A percentile compares a stretch with the other conserved stretches of the same genome.
Evolutionary conservation across 2,329 filamentous ascomycete species (phyloP).

Genomic region (Thermochaetoides dissita): DNA sequence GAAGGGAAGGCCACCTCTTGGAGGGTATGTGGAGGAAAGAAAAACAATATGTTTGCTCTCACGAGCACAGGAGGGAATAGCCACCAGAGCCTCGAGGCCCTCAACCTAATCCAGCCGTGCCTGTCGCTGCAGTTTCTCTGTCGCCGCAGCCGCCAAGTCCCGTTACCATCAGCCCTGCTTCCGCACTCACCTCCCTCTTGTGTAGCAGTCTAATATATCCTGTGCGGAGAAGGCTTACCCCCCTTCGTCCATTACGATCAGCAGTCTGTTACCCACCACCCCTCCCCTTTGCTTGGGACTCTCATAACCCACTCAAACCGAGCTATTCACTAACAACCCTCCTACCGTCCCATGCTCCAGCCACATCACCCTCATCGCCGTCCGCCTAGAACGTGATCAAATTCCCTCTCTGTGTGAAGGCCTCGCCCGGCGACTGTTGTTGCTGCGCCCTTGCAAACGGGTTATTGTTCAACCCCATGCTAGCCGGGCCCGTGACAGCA

Average conservation of each 20-base stretch:
- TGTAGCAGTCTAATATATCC: too few species aligned
- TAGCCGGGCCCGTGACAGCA: slow-evolving; percentile 42
- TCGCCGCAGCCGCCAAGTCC: too few species aligned
- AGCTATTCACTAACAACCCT: neutral
- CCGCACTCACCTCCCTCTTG: too few species aligned
- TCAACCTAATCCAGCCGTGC: too few species aligned
- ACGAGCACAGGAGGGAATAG: too few species aligned
- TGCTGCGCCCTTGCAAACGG: slow-evolving; percentile 35
- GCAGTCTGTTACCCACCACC: too few species aligned
- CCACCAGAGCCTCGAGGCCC: too few species aligned
- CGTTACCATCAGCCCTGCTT: too few species aligned
- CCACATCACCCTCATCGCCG: neutral
- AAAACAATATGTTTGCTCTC: neutral
- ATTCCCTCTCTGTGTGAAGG: slow-evolving; percentile 24
- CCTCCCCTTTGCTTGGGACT: too few species aligned
- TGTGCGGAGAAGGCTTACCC: too few species aligned
- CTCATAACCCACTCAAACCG: neutral
- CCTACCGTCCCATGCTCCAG: neutral
- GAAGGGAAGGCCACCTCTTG: neutral
- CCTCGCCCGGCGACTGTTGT: neutral
- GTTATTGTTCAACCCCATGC: slow-evolving; percentile 37
- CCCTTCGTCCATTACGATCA: too few species aligned
- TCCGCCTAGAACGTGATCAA: slow-evolving; percentile 45
- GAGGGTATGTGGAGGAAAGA: neutral
- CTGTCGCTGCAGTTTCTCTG: too few species aligned